Percentiles rank a stretch among this genome's conserved stretches.
These are phyloP conservation scores for Globisporangium okanoganense DNA, from an alignment of 352 stramenopile genomes.

Conservation along the genomic window DNA sequence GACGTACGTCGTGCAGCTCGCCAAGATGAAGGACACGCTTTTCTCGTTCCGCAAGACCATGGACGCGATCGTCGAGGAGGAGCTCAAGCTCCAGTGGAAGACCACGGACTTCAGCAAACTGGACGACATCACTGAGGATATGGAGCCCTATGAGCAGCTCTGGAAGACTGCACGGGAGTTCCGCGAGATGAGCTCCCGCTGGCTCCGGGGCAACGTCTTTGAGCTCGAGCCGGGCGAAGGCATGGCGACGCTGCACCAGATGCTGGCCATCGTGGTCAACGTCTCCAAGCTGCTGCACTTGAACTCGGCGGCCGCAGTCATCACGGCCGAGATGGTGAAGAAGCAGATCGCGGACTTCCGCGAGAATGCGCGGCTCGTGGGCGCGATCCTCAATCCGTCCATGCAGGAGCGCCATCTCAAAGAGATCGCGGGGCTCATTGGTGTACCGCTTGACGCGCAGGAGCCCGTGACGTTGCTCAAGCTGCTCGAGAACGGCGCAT, in stretches of 20 bases:
- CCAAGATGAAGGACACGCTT: conserved; percentile 69
- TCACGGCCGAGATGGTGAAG: conserved; percentile 68
- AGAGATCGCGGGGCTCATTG: conserved; percentile 45
- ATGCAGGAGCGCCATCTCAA: conserved; percentile 68
- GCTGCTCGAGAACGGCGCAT: conserved; percentile 61
- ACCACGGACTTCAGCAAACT: conserved; percentile 66
- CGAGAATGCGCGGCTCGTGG: conserved; percentile 58
- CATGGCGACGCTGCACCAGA: conserved; percentile 40
- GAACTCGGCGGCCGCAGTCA: conserved; percentile 49
- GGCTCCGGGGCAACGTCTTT: conserved; percentile 63
- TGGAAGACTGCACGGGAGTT: conserved; percentile 74
- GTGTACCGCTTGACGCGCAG: conserved; percentile 35
- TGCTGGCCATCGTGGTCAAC: conserved; percentile 45
- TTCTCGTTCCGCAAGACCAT: conserved; percentile 49
- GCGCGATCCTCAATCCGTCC: conserved; percentile 57
- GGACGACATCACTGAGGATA: conserved; percentile 68
- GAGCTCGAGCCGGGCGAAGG: conserved; percentile 59
- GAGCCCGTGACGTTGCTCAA: conserved; percentile 68
- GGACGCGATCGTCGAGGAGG: conserved; percentile 54
- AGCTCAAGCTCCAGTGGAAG: conserved; percentile 67
- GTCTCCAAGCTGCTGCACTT: conserved; percentile 56
- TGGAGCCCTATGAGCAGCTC: conserved; percentile 73
- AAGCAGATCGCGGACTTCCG: conserved; percentile 81
- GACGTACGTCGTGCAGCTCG: conserved; percentile 72
- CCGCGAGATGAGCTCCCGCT: conserved; percentile 60